Base-by-base conservation (phyloP, 2,329 filamentous ascomycete species). In the Metarhizium robertsii region DNA sequence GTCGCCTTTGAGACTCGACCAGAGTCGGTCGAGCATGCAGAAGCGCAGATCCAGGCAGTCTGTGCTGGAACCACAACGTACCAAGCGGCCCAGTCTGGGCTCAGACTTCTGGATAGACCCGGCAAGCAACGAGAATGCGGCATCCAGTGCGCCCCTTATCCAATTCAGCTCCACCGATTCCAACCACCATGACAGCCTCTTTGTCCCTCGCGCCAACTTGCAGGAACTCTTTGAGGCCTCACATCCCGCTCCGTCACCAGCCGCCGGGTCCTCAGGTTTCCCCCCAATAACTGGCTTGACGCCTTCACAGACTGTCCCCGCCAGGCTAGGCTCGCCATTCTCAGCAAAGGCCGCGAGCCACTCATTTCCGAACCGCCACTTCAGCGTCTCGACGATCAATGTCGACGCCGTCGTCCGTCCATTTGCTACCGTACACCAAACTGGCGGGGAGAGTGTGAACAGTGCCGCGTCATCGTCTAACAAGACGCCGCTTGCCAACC, bases 281-380 rank as follows among this genome's bases (percentile, higher is more conserved):
- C 52, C 57, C 3, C 16, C 50, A 45, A 30, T 43, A 55, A 45
- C 59, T 7, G 53, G 57, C 13, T 52, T 67, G 32, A 61, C 67
- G 7, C 54, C 58, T 38, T 60, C 64, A 61, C 69, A 73, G 6
- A 64, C 66, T 1, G 66, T 66, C 2, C 76, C 75, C 45, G 71
- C 75, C 14, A 75, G 81, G 6, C 73, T 86, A 4, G 80, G 83
- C 34, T 86, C 83, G 5, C 83, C 83, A 0, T 85, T 86, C 59
- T 70, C 75, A 7, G 73, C 73, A 38, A 65, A 73, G 10, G 72
- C 67, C 55, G 73, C 77, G 13, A 83, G 78, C 66, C 76, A 81
- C 62, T 85, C 82, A 49, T 83, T 85, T 59, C 83, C 83, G n/a
- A 80, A 79, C 56, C 76, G 83, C 45, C 66, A 79, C 34, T 76